Percentiles rank a stretch among this genome's conserved stretches.
Evolutionary conservation across 2,329 filamentous ascomycete genomes (phyloP).

Genomic region (Fusarium sp.): DNA sequence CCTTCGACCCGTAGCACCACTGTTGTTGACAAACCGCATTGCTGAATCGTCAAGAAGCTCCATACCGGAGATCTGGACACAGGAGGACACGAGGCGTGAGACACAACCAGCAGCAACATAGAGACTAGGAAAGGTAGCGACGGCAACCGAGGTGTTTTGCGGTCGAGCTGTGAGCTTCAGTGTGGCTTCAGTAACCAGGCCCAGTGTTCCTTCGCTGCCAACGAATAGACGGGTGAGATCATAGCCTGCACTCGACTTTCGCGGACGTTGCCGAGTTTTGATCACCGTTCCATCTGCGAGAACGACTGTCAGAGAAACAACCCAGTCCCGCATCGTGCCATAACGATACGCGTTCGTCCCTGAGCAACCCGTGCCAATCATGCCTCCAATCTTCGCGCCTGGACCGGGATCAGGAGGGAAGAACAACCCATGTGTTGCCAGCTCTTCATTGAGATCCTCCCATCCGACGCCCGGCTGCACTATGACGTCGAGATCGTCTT

Average conservation of each 20-base stretch:
- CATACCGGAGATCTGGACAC: slow-evolving; percentile 76
- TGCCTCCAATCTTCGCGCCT: slow-evolving; percentile 91
- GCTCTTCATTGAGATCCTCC: slow-evolving; percentile 84
- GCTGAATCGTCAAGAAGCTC: slow-evolving; percentile 93
- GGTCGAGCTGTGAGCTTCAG: slow-evolving; percentile 88
- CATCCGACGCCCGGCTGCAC: slow-evolving; percentile 87
- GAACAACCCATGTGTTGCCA: slow-evolving; percentile 81
- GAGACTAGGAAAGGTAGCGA: slow-evolving; percentile 69
- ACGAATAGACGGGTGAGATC: slow-evolving; percentile 91
- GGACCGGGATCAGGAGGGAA: slow-evolving; percentile 93
- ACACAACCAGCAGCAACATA: slow-evolving; percentile 83
- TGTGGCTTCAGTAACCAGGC: slow-evolving; percentile 90
- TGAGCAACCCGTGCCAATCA: slow-evolving; percentile 78
- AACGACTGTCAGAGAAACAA: slow-evolving; percentile 86
- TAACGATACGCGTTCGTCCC: slow-evolving; percentile 94
- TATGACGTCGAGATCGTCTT: slow-evolving; percentile 79
- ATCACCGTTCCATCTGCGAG: slow-evolving; percentile 92
- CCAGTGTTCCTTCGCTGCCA: slow-evolving; percentile 90
- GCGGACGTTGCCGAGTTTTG: slow-evolving; percentile 87
- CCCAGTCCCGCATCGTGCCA: slow-evolving; percentile 96
- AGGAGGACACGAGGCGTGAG: slow-evolving; percentile 83
- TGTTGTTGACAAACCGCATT: slow-evolving; percentile 77
- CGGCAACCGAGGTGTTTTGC: slow-evolving; percentile 82
- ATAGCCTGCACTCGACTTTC: slow-evolving; percentile 92
- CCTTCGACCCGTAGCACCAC: slow-evolving; percentile 71